Base-by-base conservation (phyloP, 139 green algal genomes). In the Chlamydomonas sp. region DNA sequence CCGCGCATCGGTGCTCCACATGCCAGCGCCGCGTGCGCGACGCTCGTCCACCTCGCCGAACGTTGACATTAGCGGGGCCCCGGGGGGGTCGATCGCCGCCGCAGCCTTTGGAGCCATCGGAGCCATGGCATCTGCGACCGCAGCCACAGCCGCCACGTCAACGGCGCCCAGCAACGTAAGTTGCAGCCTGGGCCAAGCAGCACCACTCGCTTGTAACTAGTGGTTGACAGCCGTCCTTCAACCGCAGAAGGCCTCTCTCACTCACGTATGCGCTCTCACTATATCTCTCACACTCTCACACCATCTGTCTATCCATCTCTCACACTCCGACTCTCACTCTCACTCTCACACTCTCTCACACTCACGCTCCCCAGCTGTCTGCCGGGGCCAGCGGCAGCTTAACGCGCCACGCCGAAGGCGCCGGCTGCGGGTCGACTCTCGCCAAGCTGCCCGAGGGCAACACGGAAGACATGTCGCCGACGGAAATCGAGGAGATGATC, bases 401-500 rank as follows among this genome's bases (percentile, higher is more conserved):
- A n/a, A n/a, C n/a, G n/a, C n/a, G n/a, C n/a, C n/a, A 48, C 59
- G n/a, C 20, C 26, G 31, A 39, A 26, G 59, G 31, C 33, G 59
- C 10, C 26, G 31, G 5, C 59, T 43, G 59, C 10, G 8, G 8
- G 26, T 26, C 8, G 31, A 48, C 8, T 5, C 22, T 26, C 10
- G 59, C 20, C 22, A 8, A 8, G 50, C 50, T 66, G 13, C 24
- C 26, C 5, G 59, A 66, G 31, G 29, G 20, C 16, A 39, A 66
- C 13, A 8, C 35, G 5, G 62, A 69, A 37, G 62, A 69, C 62
- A 69, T 69, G 62, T 36, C 62, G 24, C 37, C 62, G 5, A 37
- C 54, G 22, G 8, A 69, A 24, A 69, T 69, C 57, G 62, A 69
- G 62, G 34, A 69, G 36, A 69, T 69, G 62, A 69, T 69, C 33